Conservation (phyloP, 805 yeast genomes). For the Metschnikowia shivogae region DNA sequence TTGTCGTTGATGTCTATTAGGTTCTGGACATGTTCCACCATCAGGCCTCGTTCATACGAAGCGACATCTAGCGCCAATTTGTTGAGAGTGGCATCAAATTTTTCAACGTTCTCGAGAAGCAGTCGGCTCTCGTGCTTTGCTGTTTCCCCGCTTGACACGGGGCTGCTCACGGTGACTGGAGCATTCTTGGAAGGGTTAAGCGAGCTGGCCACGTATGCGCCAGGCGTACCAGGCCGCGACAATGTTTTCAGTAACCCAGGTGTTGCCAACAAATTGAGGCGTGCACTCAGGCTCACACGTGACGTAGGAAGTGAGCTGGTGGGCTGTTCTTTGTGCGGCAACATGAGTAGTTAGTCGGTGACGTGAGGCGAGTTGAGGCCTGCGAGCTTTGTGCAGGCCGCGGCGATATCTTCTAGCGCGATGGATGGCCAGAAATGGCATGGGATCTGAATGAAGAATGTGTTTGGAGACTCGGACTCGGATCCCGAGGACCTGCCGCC, state of each 20-base stretch:
- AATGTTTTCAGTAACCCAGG: conserved; percentile 7
- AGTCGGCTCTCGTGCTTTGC: conserved; percentile 30
- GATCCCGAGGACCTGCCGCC: conserved; percentile 10
- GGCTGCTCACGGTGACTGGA: conserved; percentile 21
- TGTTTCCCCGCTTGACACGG: conserved; percentile 22
- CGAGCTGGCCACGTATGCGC: conserved; percentile 33
- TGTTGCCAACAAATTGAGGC: conserved; percentile 24
- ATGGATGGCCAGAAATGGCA: background rate
- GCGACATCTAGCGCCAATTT: conserved; percentile 28
- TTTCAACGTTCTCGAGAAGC: conserved; percentile 26
- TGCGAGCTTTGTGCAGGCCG: too few species aligned
- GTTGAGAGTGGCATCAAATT: conserved; percentile 28
- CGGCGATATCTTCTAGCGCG: too few species aligned
- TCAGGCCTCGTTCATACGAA: conserved; percentile 30
- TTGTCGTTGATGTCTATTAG: conserved; percentile 27
- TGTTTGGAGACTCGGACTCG: conserved; percentile 13
- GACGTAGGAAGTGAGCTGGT: conserved; percentile 34
- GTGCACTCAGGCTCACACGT: conserved; percentile 31
- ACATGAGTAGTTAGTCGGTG: conserved; percentile 15
- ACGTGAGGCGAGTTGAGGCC: too few species aligned
- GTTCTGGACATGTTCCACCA: conserved; percentile 21
- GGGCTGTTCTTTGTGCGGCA: conserved; percentile 27
- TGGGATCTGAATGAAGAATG: conserved; percentile 12
- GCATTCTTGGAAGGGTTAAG: conserved; percentile 34
- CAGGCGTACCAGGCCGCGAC: conserved; percentile 18